These are phyloP conservation scores for Lagenaria siceraria DNA, from an alignment of 306 rosid species.

Conservation along the genomic window DNA sequence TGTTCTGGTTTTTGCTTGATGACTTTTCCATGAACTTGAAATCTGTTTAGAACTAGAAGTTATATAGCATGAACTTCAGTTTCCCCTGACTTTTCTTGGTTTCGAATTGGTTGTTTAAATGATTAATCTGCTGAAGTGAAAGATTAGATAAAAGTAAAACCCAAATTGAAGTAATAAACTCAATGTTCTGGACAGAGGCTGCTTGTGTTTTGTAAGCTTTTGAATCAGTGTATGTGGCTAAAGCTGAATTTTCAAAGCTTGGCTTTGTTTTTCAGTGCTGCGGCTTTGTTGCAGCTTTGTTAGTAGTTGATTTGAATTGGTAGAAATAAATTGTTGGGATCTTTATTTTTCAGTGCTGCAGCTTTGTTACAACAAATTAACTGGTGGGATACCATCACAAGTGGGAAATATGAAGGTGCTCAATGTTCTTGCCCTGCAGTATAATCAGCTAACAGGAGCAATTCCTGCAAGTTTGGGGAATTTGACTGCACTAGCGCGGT, in stretches of 20 bases:
- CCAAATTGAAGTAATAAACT: background rate
- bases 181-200: background rate
- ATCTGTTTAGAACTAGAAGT: background rate
- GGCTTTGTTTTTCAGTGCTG: background rate
- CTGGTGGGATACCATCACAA: conserved; percentile 59
- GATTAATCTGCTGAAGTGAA: background rate
- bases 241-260: background rate
- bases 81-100: background rate
- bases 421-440: conserved; percentile 61
- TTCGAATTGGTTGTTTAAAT: background rate
- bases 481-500: conserved; percentile 30
- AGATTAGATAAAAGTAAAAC: too few species aligned
- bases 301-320: background rate
- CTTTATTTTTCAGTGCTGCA: conserved; percentile 54
- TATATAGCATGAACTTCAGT: background rate
- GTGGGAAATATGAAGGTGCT: conserved; percentile 44
- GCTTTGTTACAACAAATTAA: conserved; percentile 68
- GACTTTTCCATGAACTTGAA: background rate
- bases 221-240: background rate
- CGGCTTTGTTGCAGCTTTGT: too few species aligned
- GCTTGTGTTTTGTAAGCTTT: background rate
- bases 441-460: conserved; percentile 55
- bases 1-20: background rate
- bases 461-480: conserved; percentile 88
- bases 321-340: background rate